phyloP scores from a whole-genome alignment of 2,329 filamentous ascomycete species.

The Penicillium sp. region DNA sequence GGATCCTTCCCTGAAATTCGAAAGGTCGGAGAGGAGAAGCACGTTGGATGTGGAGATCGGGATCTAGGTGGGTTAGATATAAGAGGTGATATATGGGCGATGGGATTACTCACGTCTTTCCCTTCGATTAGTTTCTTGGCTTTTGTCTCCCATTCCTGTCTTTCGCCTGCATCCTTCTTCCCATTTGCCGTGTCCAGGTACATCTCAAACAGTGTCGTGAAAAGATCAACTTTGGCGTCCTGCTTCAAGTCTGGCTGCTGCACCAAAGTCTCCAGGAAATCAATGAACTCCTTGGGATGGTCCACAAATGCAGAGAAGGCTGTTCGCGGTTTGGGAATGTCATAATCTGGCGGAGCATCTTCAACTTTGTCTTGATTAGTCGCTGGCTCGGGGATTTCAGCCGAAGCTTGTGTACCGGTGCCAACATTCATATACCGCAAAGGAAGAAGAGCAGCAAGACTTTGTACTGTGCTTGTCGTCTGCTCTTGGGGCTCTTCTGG shows the following conservation, averaged over 20 bases:
- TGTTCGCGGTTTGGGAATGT: slow-evolving; percentile 75
- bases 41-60: slow-evolving; percentile 95
- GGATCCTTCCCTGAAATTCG: slow-evolving; percentile 85
- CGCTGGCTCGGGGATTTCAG: slow-evolving; percentile 29
- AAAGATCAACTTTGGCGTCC: slow-evolving; percentile 78
- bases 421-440: slow-evolving; percentile 77
- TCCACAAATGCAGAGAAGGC: slow-evolving; percentile 97
- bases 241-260: slow-evolving; percentile 68
- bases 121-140: slow-evolving; percentile 85
- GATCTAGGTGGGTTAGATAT: slow-evolving; percentile 40
- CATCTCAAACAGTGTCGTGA: slow-evolving; percentile 97
- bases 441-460: slow-evolving; percentile 77
- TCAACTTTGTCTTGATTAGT: slow-evolving; percentile 22
- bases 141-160: slow-evolving; percentile 82
- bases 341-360: slow-evolving; percentile 62
- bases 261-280: slow-evolving; percentile 86
- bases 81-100: background rate
- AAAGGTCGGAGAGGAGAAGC: slow-evolving; percentile 85
- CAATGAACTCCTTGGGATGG: slow-evolving; percentile 85
- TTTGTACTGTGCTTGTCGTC: slow-evolving; percentile 76
- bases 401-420: slow-evolving; percentile 43
- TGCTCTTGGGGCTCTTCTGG: slow-evolving; percentile 48
- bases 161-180: slow-evolving; percentile 64
- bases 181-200: slow-evolving; percentile 85
- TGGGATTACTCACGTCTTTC: slow-evolving; percentile 56